Conservation (phyloP, 306 rosid species). For the Styphnolobium japonicum region DNA sequence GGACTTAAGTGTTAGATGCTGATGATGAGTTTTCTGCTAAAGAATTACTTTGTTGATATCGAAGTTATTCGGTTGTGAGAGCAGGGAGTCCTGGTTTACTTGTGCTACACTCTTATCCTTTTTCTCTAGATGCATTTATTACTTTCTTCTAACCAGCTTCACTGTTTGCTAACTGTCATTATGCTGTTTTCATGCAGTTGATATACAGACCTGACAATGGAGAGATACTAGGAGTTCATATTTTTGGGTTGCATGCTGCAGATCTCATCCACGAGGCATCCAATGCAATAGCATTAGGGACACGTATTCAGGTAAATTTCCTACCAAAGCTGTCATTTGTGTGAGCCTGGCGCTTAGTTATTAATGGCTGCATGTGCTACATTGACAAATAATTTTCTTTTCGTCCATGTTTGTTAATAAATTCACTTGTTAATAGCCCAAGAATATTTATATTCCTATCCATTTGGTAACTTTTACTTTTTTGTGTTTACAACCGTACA, state of each 20-base stretch:
- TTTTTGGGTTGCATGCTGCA: conserved; percentile 97
- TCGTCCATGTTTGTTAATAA: not conserved
- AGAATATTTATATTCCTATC: not conserved
- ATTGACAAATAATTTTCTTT: not conserved
- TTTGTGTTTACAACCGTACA: conserved; percentile 5
- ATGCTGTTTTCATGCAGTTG: conserved; percentile 55
- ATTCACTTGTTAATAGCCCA: not conserved
- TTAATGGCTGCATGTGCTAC: not conserved
- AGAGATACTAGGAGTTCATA: conserved; percentile 95
- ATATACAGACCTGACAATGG: conserved; percentile 98
- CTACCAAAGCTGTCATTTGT: not conserved
- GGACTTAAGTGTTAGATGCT: not conserved
- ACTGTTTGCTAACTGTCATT: conserved; percentile 17
- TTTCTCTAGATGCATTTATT: not conserved
- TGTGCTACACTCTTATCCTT: not conserved
- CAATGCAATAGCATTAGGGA: conserved; percentile 87
- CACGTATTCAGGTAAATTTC: conserved; percentile 73
- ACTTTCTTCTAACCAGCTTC: not conserved
- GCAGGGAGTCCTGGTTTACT: not conserved
- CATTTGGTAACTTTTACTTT: not conserved
- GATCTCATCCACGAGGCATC: conserved; percentile 99
- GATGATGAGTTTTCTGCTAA: not conserved
- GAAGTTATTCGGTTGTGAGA: not conserved
- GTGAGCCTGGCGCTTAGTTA: not conserved
- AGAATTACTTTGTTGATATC: not conserved